Percentiles rank a stretch among this genome's conserved stretches.
Conservation (phyloP, 768 basidiomycete genomes). For the Cystobasidium ongulense region DNA sequence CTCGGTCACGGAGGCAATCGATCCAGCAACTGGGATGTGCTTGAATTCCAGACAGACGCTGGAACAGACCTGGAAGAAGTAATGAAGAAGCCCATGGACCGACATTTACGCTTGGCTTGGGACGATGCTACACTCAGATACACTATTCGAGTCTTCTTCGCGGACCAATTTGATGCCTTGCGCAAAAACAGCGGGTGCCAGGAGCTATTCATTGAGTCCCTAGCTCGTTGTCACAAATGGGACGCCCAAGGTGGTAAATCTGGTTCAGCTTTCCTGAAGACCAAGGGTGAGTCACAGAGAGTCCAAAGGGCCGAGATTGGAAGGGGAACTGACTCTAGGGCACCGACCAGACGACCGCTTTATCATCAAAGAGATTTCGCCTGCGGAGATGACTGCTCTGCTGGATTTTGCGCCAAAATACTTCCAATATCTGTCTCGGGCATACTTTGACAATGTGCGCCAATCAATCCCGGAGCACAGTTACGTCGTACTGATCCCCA, state of each 20-base stretch:
- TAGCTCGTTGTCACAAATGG: slow-evolving; percentile 93
- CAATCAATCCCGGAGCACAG: slow-evolving; percentile 43
- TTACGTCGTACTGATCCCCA: slow-evolving; percentile 18
- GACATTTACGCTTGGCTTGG: slow-evolving; percentile 28
- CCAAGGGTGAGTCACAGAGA: slow-evolving; percentile 58
- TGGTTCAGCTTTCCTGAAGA: slow-evolving; percentile 92
- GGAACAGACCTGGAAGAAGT: slow-evolving; percentile 42
- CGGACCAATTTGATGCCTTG: slow-evolving; percentile 91
- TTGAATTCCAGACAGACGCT: slow-evolving; percentile 53
- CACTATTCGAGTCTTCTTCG: slow-evolving; percentile 87
- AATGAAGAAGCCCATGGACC: slow-evolving; percentile 21
- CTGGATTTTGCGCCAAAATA: slow-evolving; percentile 95
- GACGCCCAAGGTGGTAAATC: slow-evolving; percentile 92
- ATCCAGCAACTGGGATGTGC: slow-evolving; percentile 83
- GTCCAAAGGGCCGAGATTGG: background rate
- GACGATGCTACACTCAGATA: slow-evolving; percentile 48
- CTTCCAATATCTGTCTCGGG: slow-evolving; percentile 96
- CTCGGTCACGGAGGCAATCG: slow-evolving; percentile 62
- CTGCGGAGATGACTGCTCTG: slow-evolving; percentile 84
- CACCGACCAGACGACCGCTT: slow-evolving; percentile 75
- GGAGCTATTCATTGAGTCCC: slow-evolving; percentile 82
- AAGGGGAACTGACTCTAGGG: background rate
- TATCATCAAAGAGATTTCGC: slow-evolving; percentile 92
- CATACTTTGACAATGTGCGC: slow-evolving; percentile 73
- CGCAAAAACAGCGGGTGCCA: slow-evolving; percentile 89